These are phyloP conservation scores for Xylariaceae sp. DNA, from an alignment of 2,329 filamentous ascomycete genomes.

Conservation along the genomic window DNA sequence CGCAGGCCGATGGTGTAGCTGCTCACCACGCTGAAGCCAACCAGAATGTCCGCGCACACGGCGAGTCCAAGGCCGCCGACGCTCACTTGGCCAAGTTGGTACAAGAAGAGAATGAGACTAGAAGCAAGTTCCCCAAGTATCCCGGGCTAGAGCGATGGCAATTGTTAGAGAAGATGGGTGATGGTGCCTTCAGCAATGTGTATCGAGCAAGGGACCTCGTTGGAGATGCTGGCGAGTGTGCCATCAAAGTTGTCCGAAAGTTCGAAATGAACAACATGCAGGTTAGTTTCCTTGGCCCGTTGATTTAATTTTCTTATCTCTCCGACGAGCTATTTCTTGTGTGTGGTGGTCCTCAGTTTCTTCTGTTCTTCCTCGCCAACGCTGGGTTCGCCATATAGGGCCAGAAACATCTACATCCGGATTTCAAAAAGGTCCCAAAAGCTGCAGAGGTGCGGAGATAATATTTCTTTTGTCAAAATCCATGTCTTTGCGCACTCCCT, in stretches of 20 bases:
- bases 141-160: conserved; percentile 83
- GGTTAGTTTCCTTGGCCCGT: conserved; percentile 61
- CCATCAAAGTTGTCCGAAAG: conserved; percentile 98
- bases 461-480: conserved; percentile 32
- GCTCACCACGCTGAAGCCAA: conserved; percentile 59
- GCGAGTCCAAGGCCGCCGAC: conserved; percentile 48
- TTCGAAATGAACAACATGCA: conserved; percentile 98
- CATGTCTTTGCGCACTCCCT: conserved; percentile 2
- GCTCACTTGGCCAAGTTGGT: conserved; percentile 79
- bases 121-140: conserved; percentile 80
- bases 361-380: conserved; percentile 49
- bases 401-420: conserved; percentile 89
- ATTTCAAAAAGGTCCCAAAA: conserved; percentile 92
- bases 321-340: conserved; percentile 28
- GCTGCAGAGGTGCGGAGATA: conserved; percentile 86
- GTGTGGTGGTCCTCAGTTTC: conserved; percentile 27
- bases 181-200: conserved; percentile 98
- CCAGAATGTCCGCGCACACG: conserved; percentile 47
- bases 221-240: conserved; percentile 72
- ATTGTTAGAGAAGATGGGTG: conserved; percentile 94
- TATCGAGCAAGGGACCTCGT: conserved; percentile 79
- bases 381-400: conserved; percentile 58
- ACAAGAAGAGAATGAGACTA: conserved; percentile 84
- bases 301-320: conserved; percentile 20
- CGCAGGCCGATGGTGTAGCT: conserved; percentile 63